Conservation (phyloP, 169 alveolate genomes). For the Plasmodium yoelii region DNA sequence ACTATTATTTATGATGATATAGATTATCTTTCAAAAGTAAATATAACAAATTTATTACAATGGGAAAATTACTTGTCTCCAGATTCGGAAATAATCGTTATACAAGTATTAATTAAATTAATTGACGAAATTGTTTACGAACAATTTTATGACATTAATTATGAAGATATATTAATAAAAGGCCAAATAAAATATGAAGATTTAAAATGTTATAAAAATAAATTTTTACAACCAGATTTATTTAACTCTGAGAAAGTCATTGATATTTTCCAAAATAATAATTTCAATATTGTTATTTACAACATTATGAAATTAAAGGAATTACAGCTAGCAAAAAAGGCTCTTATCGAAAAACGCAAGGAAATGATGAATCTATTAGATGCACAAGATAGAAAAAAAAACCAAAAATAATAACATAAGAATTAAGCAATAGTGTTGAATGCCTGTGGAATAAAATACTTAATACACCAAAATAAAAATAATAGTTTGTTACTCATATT, state of each 20-base stretch:
- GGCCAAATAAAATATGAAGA: constrained; percentile 40
- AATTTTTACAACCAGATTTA: constrained; percentile 59
- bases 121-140: constrained; percentile 69
- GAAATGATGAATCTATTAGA: constrained; percentile 30
- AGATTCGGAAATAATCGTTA: constrained; percentile 40
- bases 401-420: neutral
- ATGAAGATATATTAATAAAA: constrained; percentile 66
- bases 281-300: constrained; percentile 53
- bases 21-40: constrained; percentile 45
- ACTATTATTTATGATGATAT: constrained; percentile 60
- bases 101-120: constrained; percentile 66
- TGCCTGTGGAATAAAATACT: too few relatives aligned
- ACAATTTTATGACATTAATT: constrained; percentile 56
- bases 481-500: too few relatives aligned
- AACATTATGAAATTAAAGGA: constrained; percentile 60
- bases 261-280: constrained; percentile 23
- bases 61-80: constrained; percentile 63
- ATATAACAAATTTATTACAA: constrained; percentile 19
- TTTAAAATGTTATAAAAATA: constrained; percentile 64
- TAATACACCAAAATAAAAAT: too few relatives aligned
- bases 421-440: too few relatives aligned
- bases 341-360: constrained; percentile 21
- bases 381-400: neutral
- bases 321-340: constrained; percentile 33
- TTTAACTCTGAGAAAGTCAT: constrained; percentile 63